These are phyloP conservation scores for Globisporangium canariense DNA, from an alignment of 352 stramenopile species.

Conservation along the genomic window DNA sequence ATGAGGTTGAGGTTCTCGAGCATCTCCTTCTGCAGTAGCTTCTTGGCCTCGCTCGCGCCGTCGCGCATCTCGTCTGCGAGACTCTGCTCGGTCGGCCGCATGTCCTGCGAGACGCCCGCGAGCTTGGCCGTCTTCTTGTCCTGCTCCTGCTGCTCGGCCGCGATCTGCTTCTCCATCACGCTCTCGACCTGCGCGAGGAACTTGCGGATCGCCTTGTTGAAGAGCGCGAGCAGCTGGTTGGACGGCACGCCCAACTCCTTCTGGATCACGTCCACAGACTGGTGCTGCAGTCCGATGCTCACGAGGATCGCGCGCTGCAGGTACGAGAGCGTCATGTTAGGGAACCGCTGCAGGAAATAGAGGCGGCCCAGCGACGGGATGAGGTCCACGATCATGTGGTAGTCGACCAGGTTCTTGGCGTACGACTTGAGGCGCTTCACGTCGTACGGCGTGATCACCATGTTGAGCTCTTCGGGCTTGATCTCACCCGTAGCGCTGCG, in stretches of 20 bases:
- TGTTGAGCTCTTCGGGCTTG: slow-evolving; percentile 83
- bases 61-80: slow-evolving; percentile 79
- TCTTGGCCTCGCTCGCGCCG: slow-evolving; percentile 71
- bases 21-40: slow-evolving; percentile 81
- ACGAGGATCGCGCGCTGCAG: slow-evolving; percentile 95
- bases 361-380: slow-evolving; percentile 93
- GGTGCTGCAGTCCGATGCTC: slow-evolving; percentile 92
- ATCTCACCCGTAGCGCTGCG: slow-evolving; percentile 79
- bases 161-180: slow-evolving; percentile 79
- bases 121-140: slow-evolving; percentile 59
- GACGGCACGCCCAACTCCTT: slow-evolving; percentile 92
- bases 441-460: slow-evolving; percentile 96
- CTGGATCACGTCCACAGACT: slow-evolving; percentile 93
- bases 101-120: slow-evolving; percentile 63
- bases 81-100: slow-evolving; percentile 77
- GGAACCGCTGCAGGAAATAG: slow-evolving; percentile 95
- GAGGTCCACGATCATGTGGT: slow-evolving; percentile 99
- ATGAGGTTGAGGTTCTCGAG: slow-evolving; percentile 91
- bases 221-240: slow-evolving; percentile 97
- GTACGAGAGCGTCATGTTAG: slow-evolving; percentile 91
- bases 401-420: slow-evolving; percentile 98
- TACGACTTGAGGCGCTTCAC: slow-evolving; percentile 98
- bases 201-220: slow-evolving; percentile 96
- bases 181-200: slow-evolving; percentile 79
- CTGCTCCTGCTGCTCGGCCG: slow-evolving; percentile 76